These are phyloP conservation scores for Fistulina hepatica DNA, from an alignment of 1,284 basidiomycete species.

Conservation along the genomic window DNA sequence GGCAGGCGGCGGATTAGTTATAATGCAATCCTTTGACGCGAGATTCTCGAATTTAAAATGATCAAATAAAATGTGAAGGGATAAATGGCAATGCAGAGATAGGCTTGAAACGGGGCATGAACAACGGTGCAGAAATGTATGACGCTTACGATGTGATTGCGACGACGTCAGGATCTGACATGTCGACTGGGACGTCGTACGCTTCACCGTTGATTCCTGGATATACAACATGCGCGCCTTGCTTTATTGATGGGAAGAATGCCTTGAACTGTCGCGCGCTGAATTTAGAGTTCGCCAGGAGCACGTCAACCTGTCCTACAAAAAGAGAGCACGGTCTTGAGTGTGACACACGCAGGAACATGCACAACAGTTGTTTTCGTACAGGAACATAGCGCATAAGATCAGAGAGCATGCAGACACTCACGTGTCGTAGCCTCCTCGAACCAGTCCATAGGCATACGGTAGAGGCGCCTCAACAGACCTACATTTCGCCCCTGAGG, in stretches of 20 bases:
- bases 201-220: conserved; percentile 81
- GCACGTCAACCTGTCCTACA: conserved; percentile 75
- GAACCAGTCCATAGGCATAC: conserved; percentile 81
- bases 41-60: too few relatives aligned
- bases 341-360: too few relatives aligned
- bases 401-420: conserved; percentile 17
- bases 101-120: too few relatives aligned
- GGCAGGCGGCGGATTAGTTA: too few relatives aligned
- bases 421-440: conserved; percentile 86
- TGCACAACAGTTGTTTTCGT: too few relatives aligned
- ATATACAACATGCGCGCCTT: conserved; percentile 71
- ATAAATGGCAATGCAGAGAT: too few relatives aligned
- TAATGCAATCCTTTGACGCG: too few relatives aligned
- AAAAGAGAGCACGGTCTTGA: conserved; percentile 2
- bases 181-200: conserved; percentile 41
- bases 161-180: conserved; percentile 38
- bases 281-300: conserved; percentile 89
- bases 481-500: too few relatives aligned
- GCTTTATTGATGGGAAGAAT: conserved; percentile 63
- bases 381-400: conserved; percentile 1
- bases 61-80: too few relatives aligned
- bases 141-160: conserved; percentile 57
- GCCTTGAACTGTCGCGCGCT: conserved; percentile 71
- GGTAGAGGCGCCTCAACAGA: conserved; percentile 65
- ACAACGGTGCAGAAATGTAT: not conserved